Evolutionary conservation across 306 rosid species (phyloP), one percentile per base, ranked within the genome.

Genomic region (Glycine tomentella): DNA sequence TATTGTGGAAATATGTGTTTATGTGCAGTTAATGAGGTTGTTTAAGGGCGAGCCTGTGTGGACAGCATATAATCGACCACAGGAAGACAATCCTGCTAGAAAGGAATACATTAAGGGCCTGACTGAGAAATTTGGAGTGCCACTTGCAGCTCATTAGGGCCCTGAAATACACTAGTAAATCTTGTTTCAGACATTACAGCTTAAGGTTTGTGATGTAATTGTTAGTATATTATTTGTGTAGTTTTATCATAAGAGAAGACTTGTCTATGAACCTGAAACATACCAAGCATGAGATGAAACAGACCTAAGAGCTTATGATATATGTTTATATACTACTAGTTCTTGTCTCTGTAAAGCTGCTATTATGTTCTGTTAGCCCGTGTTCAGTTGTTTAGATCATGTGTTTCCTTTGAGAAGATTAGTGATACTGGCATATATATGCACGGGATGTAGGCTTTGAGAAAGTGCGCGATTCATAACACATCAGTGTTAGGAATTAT

Each of bases 1-100:
- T 70, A 94, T 97, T 2, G 16, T 74, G 88, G 99, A 79, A 86
- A 89, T 51, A 13, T 72, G 64, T 70, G 11, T 1, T 10, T 55
- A 10, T 31, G 25, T 69, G 85, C 89, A 93, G 97, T 83, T 95
- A 78, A 93, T 95, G 97, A 90, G 97, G 84, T 70, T 93, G 87
- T 95, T 95, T 78, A 48, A 61, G 65, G 99, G 99, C 7, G 95
- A 92, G 82, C 97, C 97, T 10, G 91, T 95, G 45, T 95, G 99
- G 99, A 93, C 92, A 48, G 86, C 96, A 7, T 88, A 88, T 68
- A 93, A 95, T 77, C 79, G 99, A 74, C 97, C 99, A 40, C 99
- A 95, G 74, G 99, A 93, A 79, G 88, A 90, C 4, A 87, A 93
- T 81, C 97, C 97, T 46, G 95, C 97, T 2, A 89, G 99, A 79